Evolutionary conservation across 1,139 yeast species (phyloP), one percentile per base, ranked within the genome.

Genomic region (Trichomonascaceae sp.): DNA sequence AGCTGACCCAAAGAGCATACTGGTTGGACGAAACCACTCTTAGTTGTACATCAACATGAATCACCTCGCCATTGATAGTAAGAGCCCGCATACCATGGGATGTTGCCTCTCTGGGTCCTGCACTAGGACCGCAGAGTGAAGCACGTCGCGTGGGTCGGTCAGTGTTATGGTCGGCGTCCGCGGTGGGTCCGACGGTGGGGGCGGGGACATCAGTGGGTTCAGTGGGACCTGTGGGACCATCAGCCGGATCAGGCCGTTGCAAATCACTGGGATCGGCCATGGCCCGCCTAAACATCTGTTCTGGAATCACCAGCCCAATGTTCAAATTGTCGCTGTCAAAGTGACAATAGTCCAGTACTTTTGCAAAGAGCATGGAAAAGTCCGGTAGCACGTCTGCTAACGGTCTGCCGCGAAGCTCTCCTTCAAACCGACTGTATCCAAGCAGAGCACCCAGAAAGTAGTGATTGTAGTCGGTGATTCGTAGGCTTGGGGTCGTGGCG

Each of bases 1-100:
- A 85, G 0, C 95, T 82, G n/a, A 87, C 66, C 96, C 96, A 87
- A 16, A 85, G 55, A 3, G 82, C 76, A 41, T 70, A 67, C 4
- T 74, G 64, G 22, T 71, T 74, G 15, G 62, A 52, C 16, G 72
- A 68, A 14, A 81, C 65, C 4, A 82, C 82, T 39, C 96, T 65
- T 31, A 85, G 55, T 55, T 87, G 96, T 9, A 81, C 73, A 56
- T 87, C 96, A 28, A 87, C 67, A 38, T 64, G 68, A 6, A 85
- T 56, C 1, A 47, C 37, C 17, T 70, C 62, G 0, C 94, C 94
- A 54, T 80, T 89, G 27, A 73, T 55, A 48, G 82, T 93, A 3
- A 60, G 50, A 16, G 78, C 93, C 38, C 64, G 63, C 13, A 82
- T 64, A 27, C 93, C 93, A 3, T n/a, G n/a, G n/a, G n/a, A n/a